Percentiles rank a stretch among this genome's conserved stretches.
Evolutionary conservation across 768 basidiomycete genomes (phyloP).

Genomic region (Suillus clintonianus): DNA sequence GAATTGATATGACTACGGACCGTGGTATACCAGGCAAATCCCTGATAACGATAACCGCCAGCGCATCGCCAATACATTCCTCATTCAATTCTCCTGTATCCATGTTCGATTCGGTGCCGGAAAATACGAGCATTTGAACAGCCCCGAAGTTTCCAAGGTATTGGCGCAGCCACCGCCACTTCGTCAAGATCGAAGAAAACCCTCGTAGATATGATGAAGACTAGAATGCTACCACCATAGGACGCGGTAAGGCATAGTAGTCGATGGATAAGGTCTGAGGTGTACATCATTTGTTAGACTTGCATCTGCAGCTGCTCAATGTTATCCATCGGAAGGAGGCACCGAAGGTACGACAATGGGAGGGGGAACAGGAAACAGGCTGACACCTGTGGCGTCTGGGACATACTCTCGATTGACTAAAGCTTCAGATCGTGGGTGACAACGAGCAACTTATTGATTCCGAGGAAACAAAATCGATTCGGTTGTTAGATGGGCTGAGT

Average conservation of each 20-base stretch:
- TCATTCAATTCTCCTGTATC: not conserved
- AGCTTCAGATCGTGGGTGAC: not conserved
- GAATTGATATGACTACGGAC: not conserved
- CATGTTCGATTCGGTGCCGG: no score
- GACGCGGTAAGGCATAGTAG: not conserved
- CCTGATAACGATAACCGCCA: not conserved
- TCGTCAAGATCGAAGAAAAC: slow-evolving; percentile 39
- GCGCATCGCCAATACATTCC: not conserved
- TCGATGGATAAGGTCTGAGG: not conserved
- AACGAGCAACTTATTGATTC: not conserved
- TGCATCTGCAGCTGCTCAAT: not conserved
- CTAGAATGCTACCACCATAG: no score
- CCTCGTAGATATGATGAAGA: slow-evolving; percentile 58
- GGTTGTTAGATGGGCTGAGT: no score
- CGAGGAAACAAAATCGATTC: not conserved
- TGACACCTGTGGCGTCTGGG: not conserved
- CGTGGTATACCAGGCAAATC: no score
- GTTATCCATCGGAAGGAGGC: not conserved
- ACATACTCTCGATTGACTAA: not conserved
- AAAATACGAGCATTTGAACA: no score
- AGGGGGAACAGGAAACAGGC: not conserved
- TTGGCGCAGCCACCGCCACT: no score
- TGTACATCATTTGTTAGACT: not conserved
- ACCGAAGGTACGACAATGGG: not conserved
- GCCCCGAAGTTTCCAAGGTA: no score